A percentile compares a stretch with the other conserved stretches of the same genome.
Evolutionary conservation across 352 stramenopile species (phyloP).

Genomic region (Saprolegnia diclina): DNA sequence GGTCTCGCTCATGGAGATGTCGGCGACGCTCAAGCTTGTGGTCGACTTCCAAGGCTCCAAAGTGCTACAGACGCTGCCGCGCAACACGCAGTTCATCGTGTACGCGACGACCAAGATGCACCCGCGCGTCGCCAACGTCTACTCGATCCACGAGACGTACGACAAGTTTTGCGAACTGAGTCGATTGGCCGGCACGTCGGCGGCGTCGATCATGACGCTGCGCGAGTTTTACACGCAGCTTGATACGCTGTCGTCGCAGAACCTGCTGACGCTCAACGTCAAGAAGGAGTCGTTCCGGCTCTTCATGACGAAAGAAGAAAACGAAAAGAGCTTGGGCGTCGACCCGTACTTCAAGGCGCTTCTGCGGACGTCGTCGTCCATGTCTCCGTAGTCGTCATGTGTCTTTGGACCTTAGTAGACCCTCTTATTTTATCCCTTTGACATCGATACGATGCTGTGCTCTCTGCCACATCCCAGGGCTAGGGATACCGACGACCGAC

Average conservation of each 20-base stretch:
- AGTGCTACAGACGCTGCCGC: slow-evolving; percentile 55
- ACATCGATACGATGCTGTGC: no score
- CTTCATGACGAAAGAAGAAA: slow-evolving; percentile 54
- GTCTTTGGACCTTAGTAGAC: not conserved
- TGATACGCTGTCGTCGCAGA: slow-evolving; percentile 61
- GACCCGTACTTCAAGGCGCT: slow-evolving; percentile 71
- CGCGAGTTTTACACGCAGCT: slow-evolving; percentile 65
- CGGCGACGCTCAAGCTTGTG: slow-evolving; percentile 61
- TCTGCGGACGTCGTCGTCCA: not conserved
- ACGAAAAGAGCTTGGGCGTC: slow-evolving; percentile 63
- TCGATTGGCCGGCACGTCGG: slow-evolving; percentile 58
- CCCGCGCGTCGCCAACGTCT: slow-evolving; percentile 33
- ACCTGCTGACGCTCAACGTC: slow-evolving; percentile 50
- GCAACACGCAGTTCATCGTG: slow-evolving; percentile 49
- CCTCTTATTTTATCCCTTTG: no score
- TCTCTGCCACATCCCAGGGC: no score
- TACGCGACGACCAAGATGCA: slow-evolving; percentile 32
- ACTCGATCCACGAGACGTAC: slow-evolving; percentile 57
- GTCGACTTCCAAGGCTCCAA: slow-evolving; percentile 58
- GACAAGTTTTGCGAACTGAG: slow-evolving; percentile 62
- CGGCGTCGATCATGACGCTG: slow-evolving; percentile 38
- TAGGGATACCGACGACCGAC: no score
- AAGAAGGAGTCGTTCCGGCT: slow-evolving; percentile 76
- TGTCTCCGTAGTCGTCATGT: not conserved
- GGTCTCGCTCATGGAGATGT: slow-evolving; percentile 63